Base-by-base conservation (phyloP, 163 green algal genomes). In the Scenedesmus sp. region DNA sequence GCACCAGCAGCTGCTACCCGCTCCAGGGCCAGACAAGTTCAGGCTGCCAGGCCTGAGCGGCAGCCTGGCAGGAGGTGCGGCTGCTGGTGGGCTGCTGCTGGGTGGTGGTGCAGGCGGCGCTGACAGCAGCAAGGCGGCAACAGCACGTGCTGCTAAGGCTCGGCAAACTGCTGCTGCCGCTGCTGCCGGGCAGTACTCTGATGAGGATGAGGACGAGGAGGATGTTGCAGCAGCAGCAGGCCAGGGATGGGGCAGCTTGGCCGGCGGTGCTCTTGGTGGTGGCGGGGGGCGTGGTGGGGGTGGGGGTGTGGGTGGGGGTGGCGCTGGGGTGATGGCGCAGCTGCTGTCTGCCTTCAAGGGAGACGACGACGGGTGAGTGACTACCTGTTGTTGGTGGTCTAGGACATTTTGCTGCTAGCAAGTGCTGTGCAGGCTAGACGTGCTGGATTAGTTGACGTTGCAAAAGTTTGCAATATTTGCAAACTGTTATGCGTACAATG, bases 321-420 rank as follows among this genome's bases (percentile, higher is more conserved):
- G 65, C 65, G 79, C 40, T 59, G 79, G 24, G 2, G 42, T 43
- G 79, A 33, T 85, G 43, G 49, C 49, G 42, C 42, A 49, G 33
- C 42, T 85, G 79, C 20, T 85, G n/a, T 56, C 79, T 37, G 79
- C 79, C 16, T 51, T 85, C 7, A 68, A 85, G 22, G 79, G 49
- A 33, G 79, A 85, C 46, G 79, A 85, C 10, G 79, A 85, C 68
- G 79, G 49, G 42, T 26, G 79, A 5, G 73, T 49, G 0, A 46
- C 5, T 2, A n/a, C n/a, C n/a, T n/a, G n/a, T n/a, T n/a, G n/a
- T 72, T n/a, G 59, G 10, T 7, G 3, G 13, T 53, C 6, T 10
- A 16, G 46, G 46, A 53, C 46, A 53, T 6, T 16, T 53, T 53
- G 46, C 10, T 53, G 46, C 10, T 53, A 10, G 46, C 6, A 6